Evolutionary conservation across 805 yeast species (phyloP), one percentile per base, ranked within the genome.

Genomic region (Candida ponderosae): DNA sequence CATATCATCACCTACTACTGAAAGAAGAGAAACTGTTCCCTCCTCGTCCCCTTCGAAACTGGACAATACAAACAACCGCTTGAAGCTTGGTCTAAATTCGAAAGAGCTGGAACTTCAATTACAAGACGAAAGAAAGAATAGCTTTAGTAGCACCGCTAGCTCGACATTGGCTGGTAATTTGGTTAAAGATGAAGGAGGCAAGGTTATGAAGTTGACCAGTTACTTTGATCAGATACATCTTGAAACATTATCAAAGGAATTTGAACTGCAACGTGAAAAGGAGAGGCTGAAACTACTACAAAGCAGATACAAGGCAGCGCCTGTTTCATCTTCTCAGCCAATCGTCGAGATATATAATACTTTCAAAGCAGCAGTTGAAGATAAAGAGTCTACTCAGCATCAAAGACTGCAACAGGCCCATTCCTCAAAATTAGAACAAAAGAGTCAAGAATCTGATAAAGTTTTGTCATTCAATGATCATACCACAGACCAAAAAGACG

Each of bases 301-400:
- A 44, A 70, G 77, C 46, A 72, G 80, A 47, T 76, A 77, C 53
- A 68, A 79, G 42, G 86, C 90, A 0, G 63, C 68, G 13, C 88
- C 93, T 6, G 74, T 86, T 35, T 76, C 78, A 18, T 73, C 79
- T 2, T 78, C 93, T 1, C 79, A 74, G 41, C 97, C 98, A 0
- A 81, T 86, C 39, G 97, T 89, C 18, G 96, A 89, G 48, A 82
- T 93, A 19, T 93, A 83, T 54, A 79, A 86, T 46, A 81, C 85
- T 51, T 93, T 85, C 11, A 79, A 81, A 41, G 97, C 89, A 60
- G 96, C 94, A 1, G 93, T 87, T 6, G 82, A 75, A 38, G 78
- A 71, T 39, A 66, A 65, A 15, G 51, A 66, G 13, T 65, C 62
- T 32, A 68, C 58, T 7, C n/a, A n/a, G n/a, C n/a, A n/a, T n/a